A percentile compares a stretch with the other conserved stretches of the same genome.
Evolutionary conservation across 2,329 filamentous ascomycete species (phyloP).

Genomic region (Fusarium sp.): DNA sequence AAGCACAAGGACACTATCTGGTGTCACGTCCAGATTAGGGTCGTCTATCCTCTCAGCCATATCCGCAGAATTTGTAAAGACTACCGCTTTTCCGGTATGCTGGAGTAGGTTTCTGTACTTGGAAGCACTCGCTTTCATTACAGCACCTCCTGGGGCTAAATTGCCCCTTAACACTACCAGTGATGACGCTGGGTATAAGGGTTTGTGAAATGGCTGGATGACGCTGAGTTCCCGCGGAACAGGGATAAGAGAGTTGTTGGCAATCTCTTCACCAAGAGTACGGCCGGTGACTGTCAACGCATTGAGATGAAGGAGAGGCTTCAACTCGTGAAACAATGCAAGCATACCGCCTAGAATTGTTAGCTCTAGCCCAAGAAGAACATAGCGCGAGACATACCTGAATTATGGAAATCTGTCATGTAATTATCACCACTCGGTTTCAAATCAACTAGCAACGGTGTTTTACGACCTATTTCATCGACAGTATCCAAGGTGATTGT

Average conservation of each 20-base stretch:
- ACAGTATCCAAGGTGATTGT: constrained; percentile 80
- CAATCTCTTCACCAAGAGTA: constrained; percentile 84
- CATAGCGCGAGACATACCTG: neutral
- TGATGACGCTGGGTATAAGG: constrained; percentile 81
- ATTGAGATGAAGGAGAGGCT: constrained; percentile 79
- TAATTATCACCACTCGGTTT: constrained; percentile 89
- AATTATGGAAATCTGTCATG: constrained; percentile 89
- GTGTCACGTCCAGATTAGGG: constrained; percentile 70
- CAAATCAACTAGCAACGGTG: constrained; percentile 85
- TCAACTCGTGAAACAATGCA: constrained; percentile 82
- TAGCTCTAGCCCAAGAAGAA: fast-evolving
- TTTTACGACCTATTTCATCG: constrained; percentile 80
- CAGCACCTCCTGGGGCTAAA: constrained; percentile 83
- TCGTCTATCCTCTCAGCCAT: constrained; percentile 73
- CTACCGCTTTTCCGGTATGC: constrained; percentile 65
- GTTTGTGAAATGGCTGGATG: constrained; percentile 74
- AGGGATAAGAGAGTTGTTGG: constrained; percentile 72
- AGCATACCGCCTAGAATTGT: constrained; percentile 75
- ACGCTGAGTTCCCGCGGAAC: constrained; percentile 55
- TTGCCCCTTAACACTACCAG: constrained; percentile 87
- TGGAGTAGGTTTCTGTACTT: constrained; percentile 75
- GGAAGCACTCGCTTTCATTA: constrained; percentile 88
- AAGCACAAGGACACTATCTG: constrained; percentile 78
- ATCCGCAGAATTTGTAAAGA: constrained; percentile 82
- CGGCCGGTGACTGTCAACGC: constrained; percentile 87